Percentiles rank a stretch among this genome's conserved stretches.
Evolutionary conservation across 768 basidiomycete genomes (phyloP).

Genomic region (Chalciporus sphaerocephalus): DNA sequence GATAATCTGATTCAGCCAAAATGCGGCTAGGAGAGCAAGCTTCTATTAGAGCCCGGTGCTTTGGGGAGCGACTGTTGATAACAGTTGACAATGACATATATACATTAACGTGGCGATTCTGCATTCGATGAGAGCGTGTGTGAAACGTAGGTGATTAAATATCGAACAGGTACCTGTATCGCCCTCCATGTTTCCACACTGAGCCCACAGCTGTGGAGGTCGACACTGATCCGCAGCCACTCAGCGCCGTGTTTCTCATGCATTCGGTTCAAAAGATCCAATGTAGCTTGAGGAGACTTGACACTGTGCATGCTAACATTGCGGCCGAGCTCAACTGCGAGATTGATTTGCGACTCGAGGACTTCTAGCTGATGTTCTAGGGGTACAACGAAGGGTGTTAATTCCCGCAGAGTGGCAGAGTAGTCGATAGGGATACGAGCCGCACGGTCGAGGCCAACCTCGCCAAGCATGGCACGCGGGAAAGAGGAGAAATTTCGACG

Average conservation of each 20-base stretch:
- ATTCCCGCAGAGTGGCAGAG: conserved; percentile 42
- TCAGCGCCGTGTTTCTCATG: conserved; percentile 48
- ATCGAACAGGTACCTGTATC: conserved; percentile 56
- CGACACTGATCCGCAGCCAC: conserved; percentile 71
- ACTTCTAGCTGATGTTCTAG: conserved; percentile 76
- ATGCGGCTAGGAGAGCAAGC: conserved; percentile 62
- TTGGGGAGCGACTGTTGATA: conserved; percentile 71
- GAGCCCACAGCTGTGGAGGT: conserved; percentile 87
- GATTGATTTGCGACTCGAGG: conserved; percentile 76
- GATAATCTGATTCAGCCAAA: conserved; percentile 83
- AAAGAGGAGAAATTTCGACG: conserved; percentile 55
- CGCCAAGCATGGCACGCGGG: conserved; percentile 80
- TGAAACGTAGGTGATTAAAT: background rate
- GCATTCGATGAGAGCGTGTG: conserved; percentile 14
- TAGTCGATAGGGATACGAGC: conserved; percentile 69
- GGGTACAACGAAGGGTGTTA: conserved; percentile 77
- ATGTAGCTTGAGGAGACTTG: conserved; percentile 63
- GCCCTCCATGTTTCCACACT: conserved; percentile 70
- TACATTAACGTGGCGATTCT: conserved; percentile 71
- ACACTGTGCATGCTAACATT: conserved; percentile 90
- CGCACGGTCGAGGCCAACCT: conserved; percentile 84
- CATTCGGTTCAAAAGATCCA: conserved; percentile 61
- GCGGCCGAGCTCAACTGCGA: conserved; percentile 76
- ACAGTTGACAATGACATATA: conserved; percentile 86
- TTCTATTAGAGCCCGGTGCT: conserved; percentile 60